Evolutionary conservation across 2,329 filamentous ascomycete species (phyloP), one percentile per base, ranked within the genome.

Genomic region (Penicillium brevicompactum): DNA sequence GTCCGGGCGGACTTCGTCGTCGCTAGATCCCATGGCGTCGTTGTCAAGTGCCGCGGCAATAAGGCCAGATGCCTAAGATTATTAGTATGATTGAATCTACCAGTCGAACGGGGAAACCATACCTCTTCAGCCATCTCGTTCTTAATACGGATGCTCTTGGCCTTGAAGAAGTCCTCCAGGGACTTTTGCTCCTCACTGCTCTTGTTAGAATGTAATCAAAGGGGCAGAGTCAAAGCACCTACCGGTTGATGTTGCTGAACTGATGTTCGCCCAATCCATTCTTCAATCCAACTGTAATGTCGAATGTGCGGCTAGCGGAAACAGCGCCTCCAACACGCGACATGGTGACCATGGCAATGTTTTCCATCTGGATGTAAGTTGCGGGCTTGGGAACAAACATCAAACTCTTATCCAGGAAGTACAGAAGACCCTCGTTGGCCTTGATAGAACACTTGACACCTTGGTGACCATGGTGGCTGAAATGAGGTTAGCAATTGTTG

Each of bases 371-470:
- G 57, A 99, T 93, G 77, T 97, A 99, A 1, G 93, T 97, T 14
- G 94, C 92, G 1, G 94, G 94, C 79, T 99, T 99, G 31, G 94
- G 94, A 14, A 99, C 94, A 74, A 99, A 99, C 85, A 99, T 95
- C 76, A 99, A 96, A 7, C 92, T 93, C 78, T 97, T 97, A 76
- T 99, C 94, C 64, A 99, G 80, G 73, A 92, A 97, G 84, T 96
- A 99, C 48, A 99, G 81, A 71, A 96, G 92, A 57, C 95, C 94
- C 78, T 99, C 94, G 74, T 95, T 97, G 51, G 95, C 95, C 78
- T 99, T 99, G 85, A 99, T 97, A n/a, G 92, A 96, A 76, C 94
- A 99, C 79, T 99, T 99, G 76, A 99, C 95, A 55, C 94, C 94
- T 64, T 88, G 91, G 74, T 97, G 92, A 68, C 89, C 87, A 72